Base-by-base conservation (phyloP, 1,284 basidiomycete species). In the Tylopilus microsporus region DNA sequence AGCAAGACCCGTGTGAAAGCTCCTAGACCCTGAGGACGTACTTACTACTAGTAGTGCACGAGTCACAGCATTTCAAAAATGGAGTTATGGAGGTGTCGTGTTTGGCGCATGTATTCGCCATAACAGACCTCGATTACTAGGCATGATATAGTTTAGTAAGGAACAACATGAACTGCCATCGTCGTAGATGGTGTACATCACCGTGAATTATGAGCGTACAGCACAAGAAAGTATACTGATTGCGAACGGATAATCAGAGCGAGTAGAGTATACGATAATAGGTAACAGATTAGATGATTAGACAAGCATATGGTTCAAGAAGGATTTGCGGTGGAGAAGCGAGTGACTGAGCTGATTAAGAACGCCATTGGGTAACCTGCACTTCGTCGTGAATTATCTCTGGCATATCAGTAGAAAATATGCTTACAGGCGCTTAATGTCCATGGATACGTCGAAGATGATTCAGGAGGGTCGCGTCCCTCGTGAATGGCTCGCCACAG, bases 401-500 rank as follows among this genome's bases (percentile, higher is more conserved):
- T 3, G 21, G 6, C 4, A 25, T 46, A 46, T 15, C 6, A 4
- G 12, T 46, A 10, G 37, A 30, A 49, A 12, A 25, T 21, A 41
- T 10, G 55, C 66, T 57, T 45, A 65, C 62, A 1, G 7, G 18
- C 41, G 32, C n/a, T 37, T 30, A 53, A 48, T 53, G 25, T 45
- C 21, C 41, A 19, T 12, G 52, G 25, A 0, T 0, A 5, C 42
- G 50, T 21, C 19, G 8, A 21, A 65, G 19, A 47, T 67, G 65
- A 0, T 32, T 15, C 10, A 1, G 1, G 42, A 66, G 43, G 2
- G 61, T 59, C 0, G 3, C 1, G 0, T 60, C 52, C 49, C 65
- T 62, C 7, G 64, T 56, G 49, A 65, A 58, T 2, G 15, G 37
- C 1, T 9, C 6, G 5, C 0, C 0, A 19, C 66, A 69, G 3